phyloP scores from a whole-genome alignment of 371 early-diverging fungal genomes.

The Blakeslea trispora region DNA sequence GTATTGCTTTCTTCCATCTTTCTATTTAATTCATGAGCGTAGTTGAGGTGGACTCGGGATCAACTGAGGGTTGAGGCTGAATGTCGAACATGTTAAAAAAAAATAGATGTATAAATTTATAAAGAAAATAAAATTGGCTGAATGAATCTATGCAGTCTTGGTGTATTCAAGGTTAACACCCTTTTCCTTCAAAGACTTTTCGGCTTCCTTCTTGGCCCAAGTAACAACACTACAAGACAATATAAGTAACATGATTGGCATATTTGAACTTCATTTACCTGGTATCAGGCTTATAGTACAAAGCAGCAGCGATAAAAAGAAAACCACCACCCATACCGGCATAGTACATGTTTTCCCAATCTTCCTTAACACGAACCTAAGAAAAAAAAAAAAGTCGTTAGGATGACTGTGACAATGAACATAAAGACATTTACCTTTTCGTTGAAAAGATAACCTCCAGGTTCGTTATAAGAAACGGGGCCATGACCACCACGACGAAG shows the following conservation, averaged over 20 bases:
- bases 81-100: too few species aligned
- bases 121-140: too few species aligned
- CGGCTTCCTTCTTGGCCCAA: constrained; percentile 57
- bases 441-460: constrained; percentile 65
- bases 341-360: constrained; percentile 66
- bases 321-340: constrained; percentile 66
- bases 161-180: constrained; percentile 35
- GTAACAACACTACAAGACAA: constrained; percentile 37
- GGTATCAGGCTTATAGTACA: constrained; percentile 72
- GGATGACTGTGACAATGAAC: constrained; percentile 8
- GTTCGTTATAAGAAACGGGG: constrained; percentile 60
- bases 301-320: constrained; percentile 46
- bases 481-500: constrained; percentile 60
- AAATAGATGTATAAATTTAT: too few species aligned
- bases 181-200: constrained; percentile 55
- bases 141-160: constrained; percentile 22
- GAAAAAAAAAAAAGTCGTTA: constrained; percentile 14
- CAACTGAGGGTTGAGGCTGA: too few species aligned
- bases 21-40: too few species aligned
- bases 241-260: neutral
- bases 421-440: constrained; percentile 59
- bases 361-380: constrained; percentile 67
- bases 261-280: constrained; percentile 39
- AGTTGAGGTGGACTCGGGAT: too few species aligned
- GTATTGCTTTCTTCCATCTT: too few species aligned